Percentiles rank a stretch among this genome's conserved stretches.
phyloP scores from a whole-genome alignment of 2,329 filamentous ascomycete species.

The Myriosclerotinia duriaeana region DNA sequence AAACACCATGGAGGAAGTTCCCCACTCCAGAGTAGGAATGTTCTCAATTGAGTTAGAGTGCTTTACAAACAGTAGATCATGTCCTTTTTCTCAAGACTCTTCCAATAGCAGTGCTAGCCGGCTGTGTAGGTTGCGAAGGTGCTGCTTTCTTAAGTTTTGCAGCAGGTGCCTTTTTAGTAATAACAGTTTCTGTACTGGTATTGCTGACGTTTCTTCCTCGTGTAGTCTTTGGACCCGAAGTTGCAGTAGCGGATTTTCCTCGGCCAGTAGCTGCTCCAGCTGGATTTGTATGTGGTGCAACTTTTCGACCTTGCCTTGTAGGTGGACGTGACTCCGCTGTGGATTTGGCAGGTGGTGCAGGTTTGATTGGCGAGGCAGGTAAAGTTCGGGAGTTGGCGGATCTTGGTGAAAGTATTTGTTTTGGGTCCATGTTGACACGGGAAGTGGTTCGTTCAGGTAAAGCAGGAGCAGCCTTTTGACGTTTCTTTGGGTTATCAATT shows the following conservation, averaged over 20 bases:
- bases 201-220: conserved; percentile 63
- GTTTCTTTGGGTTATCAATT: conserved; percentile 70
- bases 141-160: conserved; percentile 49
- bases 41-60: background rate
- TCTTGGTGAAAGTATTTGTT: conserved; percentile 74
- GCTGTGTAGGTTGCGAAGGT: conserved; percentile 47
- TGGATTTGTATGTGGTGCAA: conserved; percentile 27
- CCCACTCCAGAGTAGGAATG: conserved; percentile 7
- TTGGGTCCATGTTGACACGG: conserved; percentile 47
- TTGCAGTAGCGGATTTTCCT: conserved; percentile 39
- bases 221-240: conserved; percentile 46
- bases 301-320: conserved; percentile 49
- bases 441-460: conserved; percentile 43
- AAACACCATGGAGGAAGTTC: conserved; percentile 13
- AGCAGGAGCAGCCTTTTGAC: conserved; percentile 42
- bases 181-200: conserved; percentile 46
- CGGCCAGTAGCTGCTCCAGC: conserved; percentile 29
- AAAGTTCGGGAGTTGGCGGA: conserved; percentile 70
- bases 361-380: conserved; percentile 35
- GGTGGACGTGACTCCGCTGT: conserved; percentile 55
- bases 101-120: conserved; percentile 43
- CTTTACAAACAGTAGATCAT: conserved; percentile 10
- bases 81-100: conserved; percentile 40
- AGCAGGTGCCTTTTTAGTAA: conserved; percentile 50
- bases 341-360: conserved; percentile 55